phyloP scores from a whole-genome alignment of 495 filamentous ascomycete species.

The Daldinia loculata region DNA sequence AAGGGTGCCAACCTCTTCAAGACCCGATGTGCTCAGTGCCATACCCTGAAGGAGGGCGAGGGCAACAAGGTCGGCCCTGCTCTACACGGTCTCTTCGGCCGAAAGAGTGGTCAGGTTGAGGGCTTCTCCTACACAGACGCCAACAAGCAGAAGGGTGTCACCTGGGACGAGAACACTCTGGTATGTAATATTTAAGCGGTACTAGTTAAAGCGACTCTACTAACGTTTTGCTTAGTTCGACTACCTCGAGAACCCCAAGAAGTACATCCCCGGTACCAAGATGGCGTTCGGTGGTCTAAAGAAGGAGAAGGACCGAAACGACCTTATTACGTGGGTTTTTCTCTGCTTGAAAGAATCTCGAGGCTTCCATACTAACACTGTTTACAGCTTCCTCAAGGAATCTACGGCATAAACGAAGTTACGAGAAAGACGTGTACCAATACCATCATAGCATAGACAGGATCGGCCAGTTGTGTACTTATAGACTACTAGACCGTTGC shows the following conservation, averaged over 20 bases:
- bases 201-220: conserved; percentile 3
- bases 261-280: conserved; percentile 97
- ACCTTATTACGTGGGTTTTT: conserved; percentile 90
- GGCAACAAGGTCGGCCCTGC: conserved; percentile 98
- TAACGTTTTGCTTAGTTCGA: conserved; percentile 53
- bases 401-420: conserved; percentile 62
- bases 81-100: conserved; percentile 96
- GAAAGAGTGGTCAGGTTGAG: conserved; percentile 87
- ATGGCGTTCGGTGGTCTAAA: conserved; percentile 99
- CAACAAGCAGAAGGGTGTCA: conserved; percentile 95
- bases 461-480: conserved; percentile 46
- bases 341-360: neutral
- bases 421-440: conserved; percentile 48
- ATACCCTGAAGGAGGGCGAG: conserved; percentile 86
- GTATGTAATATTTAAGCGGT: conserved; percentile 60
- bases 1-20: conserved; percentile 99
- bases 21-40: conserved; percentile 98
- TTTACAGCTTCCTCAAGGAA: conserved; percentile 70
- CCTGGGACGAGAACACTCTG: conserved; percentile 86
- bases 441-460: conserved; percentile 49
- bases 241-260: conserved; percentile 68
- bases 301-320: conserved; percentile 99
- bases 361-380: conserved; percentile 15
- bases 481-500: conserved; percentile 48
- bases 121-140: conserved; percentile 99